phyloP scores from a whole-genome alignment of 2,329 filamentous ascomycete genomes.

The Aspergillus amoenus region DNA sequence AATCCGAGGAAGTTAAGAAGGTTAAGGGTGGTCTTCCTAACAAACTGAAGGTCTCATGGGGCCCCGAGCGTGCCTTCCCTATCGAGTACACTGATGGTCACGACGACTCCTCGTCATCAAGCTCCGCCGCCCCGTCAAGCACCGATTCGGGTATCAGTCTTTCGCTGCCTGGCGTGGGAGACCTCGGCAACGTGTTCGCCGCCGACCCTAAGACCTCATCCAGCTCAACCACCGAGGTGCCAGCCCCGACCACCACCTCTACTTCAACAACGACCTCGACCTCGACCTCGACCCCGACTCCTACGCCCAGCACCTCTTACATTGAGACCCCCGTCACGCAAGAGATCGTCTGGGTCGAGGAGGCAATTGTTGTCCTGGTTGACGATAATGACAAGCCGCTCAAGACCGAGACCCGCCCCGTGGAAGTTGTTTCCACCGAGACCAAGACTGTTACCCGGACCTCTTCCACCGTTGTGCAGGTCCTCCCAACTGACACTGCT shows the following conservation, averaged over 20 bases:
- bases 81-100: slow-evolving; percentile 14
- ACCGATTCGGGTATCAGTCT: neutral
- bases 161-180: slow-evolving; percentile 9
- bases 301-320: slow-evolving; percentile 27
- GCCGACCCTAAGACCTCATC: neutral
- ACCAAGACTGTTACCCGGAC: slow-evolving; percentile 23
- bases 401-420: slow-evolving; percentile 25
- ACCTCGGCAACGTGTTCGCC: slow-evolving; percentile 7
- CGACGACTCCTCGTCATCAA: slow-evolving; percentile 5
- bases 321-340: slow-evolving; percentile 23
- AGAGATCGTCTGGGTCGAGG: slow-evolving; percentile 31
- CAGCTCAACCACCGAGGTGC: slow-evolving; percentile 1
- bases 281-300: slow-evolving; percentile 22
- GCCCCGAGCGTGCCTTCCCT: slow-evolving; percentile 42
- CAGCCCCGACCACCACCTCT: neutral
- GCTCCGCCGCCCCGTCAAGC: neutral
- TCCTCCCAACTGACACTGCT: slow-evolving; percentile 15
- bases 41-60: slow-evolving; percentile 50
- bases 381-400: slow-evolving; percentile 25
- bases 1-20: slow-evolving; percentile 60
- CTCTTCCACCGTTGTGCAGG: slow-evolving; percentile 24
- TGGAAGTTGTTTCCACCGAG: slow-evolving; percentile 25
- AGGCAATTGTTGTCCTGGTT: slow-evolving; percentile 29
- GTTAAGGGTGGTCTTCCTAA: slow-evolving; percentile 66
- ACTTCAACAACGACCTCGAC: slow-evolving; percentile 15